phyloP scores from a whole-genome alignment of 768 basidiomycete genomes.

The Cystobasidiopsis lactophilus region DNA sequence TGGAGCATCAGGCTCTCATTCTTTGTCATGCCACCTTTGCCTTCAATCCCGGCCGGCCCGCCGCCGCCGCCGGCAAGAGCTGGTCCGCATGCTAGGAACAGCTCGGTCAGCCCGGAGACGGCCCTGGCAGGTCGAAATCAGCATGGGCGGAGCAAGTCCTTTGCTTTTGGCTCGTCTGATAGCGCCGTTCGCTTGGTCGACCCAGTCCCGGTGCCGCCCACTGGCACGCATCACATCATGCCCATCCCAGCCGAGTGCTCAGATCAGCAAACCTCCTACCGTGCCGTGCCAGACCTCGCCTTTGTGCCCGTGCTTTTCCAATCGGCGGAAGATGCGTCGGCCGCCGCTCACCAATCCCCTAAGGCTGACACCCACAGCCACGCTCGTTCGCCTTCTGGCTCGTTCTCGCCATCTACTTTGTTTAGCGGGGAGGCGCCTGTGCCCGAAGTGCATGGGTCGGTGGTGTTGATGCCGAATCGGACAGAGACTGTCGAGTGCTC shows the following conservation, averaged over 20 bases:
- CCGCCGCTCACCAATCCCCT: not conserved
- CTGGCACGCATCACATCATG: constrained; percentile 19
- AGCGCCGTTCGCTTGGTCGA: constrained; percentile 10
- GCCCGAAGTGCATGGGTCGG: constrained; percentile 10
- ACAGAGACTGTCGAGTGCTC: constrained; percentile 86
- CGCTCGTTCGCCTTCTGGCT: no score
- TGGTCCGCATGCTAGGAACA: not conserved
- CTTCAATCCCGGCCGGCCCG: not conserved
- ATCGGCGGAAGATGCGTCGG: constrained; percentile 9
- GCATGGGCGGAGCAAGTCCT: constrained; percentile 16
- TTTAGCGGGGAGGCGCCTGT: not conserved
- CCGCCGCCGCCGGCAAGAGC: not conserved
- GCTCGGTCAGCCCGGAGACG: not conserved
- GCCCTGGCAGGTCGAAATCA: not conserved
- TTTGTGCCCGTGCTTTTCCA: constrained; percentile 19
- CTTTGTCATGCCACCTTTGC: constrained; percentile 43
- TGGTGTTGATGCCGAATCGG: constrained; percentile 26
- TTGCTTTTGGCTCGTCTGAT: constrained; percentile 17
- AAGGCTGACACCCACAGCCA: not conserved
- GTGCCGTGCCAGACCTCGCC: constrained; percentile 20
- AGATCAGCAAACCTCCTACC: constrained; percentile 15
- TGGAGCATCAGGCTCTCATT: constrained; percentile 77
- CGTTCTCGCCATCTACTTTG: constrained; percentile 4
- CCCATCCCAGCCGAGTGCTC: constrained; percentile 9
- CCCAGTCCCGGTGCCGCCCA: constrained; percentile 13